A percentile compares a stretch with the other conserved stretches of the same genome.
Evolutionary conservation across 202 grass and related monocot genomes (phyloP).

Genomic region (Musa balbisiana): DNA sequence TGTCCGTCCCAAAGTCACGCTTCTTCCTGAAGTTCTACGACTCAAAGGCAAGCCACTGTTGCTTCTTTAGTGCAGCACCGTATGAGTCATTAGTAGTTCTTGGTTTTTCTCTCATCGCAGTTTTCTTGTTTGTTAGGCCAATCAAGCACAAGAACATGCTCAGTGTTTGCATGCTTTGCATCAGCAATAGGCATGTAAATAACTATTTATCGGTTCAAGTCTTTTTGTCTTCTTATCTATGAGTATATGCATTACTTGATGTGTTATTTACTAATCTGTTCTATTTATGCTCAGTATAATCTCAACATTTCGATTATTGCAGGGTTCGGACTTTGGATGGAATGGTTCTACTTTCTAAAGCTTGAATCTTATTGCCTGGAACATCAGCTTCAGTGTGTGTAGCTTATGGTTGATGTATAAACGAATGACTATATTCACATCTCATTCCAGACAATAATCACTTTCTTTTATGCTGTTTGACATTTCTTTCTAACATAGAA

Average conservation of each 20-base stretch:
- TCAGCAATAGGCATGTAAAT: constrained; percentile 54
- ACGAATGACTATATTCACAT: not conserved
- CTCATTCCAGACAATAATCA: not conserved
- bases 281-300: not conserved
- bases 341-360: constrained; percentile 76
- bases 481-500: too few species aligned
- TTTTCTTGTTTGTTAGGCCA: constrained; percentile 44
- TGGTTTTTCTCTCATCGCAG: constrained; percentile 31
- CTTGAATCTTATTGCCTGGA: not conserved
- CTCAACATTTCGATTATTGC: constrained; percentile 6
- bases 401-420: not conserved
- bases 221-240: constrained; percentile 1
- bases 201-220: constrained; percentile 15
- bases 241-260: too few species aligned
- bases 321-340: constrained; percentile 74
- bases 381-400: not conserved
- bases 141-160: constrained; percentile 60
- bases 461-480: too few species aligned
- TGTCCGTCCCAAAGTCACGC: constrained; percentile 54
- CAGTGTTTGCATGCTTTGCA: constrained; percentile 72
- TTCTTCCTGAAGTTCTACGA: constrained; percentile 83
- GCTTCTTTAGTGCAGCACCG: not conserved
- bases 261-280: not conserved
- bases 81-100: not conserved
- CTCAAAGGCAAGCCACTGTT: constrained; percentile 41